These are phyloP conservation scores for Ministeria vibrans DNA, from an alignment of 78 protist species.

Conservation along the genomic window DNA sequence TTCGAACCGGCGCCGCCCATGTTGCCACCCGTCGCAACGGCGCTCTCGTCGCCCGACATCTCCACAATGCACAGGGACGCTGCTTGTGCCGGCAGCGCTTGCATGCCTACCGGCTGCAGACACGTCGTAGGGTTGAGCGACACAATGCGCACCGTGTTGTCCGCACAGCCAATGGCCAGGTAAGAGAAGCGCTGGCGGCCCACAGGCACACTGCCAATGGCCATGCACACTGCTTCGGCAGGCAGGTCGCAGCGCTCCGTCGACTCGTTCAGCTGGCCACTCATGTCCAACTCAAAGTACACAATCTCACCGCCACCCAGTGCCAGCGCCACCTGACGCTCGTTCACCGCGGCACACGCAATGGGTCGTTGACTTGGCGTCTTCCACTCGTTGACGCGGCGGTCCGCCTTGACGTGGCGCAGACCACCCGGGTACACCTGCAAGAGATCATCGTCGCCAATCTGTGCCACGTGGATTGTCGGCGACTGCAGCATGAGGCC, in stretches of 20 bases:
- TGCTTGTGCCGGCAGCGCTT: slow-evolving; percentile 33
- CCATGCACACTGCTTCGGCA: slow-evolving; percentile 63
- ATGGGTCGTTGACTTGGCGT: slow-evolving; percentile 66
- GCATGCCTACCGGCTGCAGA: slow-evolving; percentile 57
- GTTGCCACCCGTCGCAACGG: neutral
- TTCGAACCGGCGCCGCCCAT: neutral
- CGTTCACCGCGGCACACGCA: slow-evolving; percentile 49
- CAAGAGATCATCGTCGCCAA: slow-evolving; percentile 80
- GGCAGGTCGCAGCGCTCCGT: slow-evolving; percentile 44
- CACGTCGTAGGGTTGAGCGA: slow-evolving; percentile 77
- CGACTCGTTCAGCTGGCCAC: slow-evolving; percentile 66
- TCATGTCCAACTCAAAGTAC: slow-evolving; percentile 89
- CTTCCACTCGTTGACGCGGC: slow-evolving; percentile 78
- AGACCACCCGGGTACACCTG: slow-evolving; percentile 79
- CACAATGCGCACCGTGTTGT: slow-evolving; percentile 68
- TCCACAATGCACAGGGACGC: slow-evolving; percentile 38
- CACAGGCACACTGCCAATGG: slow-evolving; percentile 67
- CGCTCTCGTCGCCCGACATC: slow-evolving; percentile 10
- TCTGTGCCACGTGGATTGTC: slow-evolving; percentile 50
- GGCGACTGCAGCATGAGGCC: slow-evolving; percentile 67
- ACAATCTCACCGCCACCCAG: slow-evolving; percentile 77
- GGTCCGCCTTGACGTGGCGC: slow-evolving; percentile 71
- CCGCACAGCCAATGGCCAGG: slow-evolving; percentile 41
- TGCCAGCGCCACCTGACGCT: slow-evolving; percentile 60
- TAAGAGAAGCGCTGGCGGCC: slow-evolving; percentile 66